A percentile compares a stretch with the other conserved stretches of the same genome.
These are phyloP conservation scores for Helminthosporium solani DNA, from an alignment of 2,329 filamentous ascomycete species.

Conservation along the genomic window DNA sequence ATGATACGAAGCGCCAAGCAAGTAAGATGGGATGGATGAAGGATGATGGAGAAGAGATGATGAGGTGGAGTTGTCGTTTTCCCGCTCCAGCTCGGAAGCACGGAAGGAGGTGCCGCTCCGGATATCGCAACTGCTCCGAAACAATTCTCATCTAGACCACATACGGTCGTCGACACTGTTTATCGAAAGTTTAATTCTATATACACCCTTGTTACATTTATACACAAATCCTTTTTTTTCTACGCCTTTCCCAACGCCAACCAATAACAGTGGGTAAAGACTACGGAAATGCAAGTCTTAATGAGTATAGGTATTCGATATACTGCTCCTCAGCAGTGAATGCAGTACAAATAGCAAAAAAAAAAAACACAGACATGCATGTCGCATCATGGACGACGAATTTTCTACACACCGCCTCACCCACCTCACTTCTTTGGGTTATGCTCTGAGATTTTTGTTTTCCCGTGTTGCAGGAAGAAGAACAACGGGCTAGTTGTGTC, in stretches of 20 bases:
- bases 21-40: no score
- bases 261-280: neutral
- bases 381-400: neutral
- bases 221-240: neutral
- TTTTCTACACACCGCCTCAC: slow-evolving; percentile 1
- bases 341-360: slow-evolving; percentile 5
- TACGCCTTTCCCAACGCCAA: neutral
- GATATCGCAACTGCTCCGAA: neutral
- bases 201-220: neutral
- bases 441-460: neutral
- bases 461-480: neutral
- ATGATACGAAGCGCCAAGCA: no score
- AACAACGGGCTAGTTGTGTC: neutral
- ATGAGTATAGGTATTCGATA: slow-evolving; percentile 19
- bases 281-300: neutral
- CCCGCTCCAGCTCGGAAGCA: no score
- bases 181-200: no score
- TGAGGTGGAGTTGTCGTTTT: no score
- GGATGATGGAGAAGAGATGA: no score
- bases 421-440: neutral
- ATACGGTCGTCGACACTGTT: no score
- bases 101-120: neutral
- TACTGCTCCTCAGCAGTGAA: slow-evolving; percentile 23
- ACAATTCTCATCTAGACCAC: neutral
- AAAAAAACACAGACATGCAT: slow-evolving; percentile 4